Evolutionary conservation across 78 protist genomes (phyloP).

Genomic region (Pigoraptor vietnamica): DNA sequence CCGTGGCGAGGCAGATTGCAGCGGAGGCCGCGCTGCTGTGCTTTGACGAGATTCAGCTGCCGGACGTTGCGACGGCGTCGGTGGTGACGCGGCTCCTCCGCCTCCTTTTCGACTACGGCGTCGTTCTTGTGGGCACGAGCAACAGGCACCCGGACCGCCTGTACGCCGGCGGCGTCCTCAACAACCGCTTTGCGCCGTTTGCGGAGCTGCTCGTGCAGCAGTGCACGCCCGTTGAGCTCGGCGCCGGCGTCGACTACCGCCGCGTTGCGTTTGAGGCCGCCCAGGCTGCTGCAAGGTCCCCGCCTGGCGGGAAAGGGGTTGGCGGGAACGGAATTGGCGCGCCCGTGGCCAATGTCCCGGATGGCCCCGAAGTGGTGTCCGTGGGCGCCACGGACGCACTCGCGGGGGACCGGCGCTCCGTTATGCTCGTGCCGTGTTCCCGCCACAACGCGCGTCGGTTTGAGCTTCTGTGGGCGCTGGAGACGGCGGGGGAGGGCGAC

Average conservation of each 20-base stretch:
- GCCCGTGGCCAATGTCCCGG: no score
- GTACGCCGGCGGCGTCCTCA: neutral
- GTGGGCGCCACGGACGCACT: neutral
- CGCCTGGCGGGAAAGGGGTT: no score
- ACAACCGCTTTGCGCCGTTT: neutral
- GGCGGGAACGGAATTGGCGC: no score
- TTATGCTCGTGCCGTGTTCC: neutral
- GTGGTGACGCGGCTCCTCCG: neutral
- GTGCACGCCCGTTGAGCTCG: neutral
- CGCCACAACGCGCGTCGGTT: neutral
- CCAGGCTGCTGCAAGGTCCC: no score
- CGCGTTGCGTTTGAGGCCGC: neutral
- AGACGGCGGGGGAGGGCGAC: neutral
- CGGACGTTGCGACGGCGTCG: neutral
- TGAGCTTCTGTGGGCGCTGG: neutral
- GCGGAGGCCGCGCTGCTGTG: constrained; percentile 67
- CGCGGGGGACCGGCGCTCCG: neutral
- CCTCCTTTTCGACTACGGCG: neutral
- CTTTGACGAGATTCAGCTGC: constrained; percentile 83
- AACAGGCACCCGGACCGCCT: neutral
- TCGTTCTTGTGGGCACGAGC: neutral
- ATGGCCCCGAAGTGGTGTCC: no score
- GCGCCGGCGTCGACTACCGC: neutral
- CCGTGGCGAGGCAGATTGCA: constrained; percentile 43
- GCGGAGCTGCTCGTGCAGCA: neutral